These are phyloP conservation scores for Chimonanthus salicifolius DNA, from an alignment of 164 flowering plant genomes.

Conservation along the genomic window DNA sequence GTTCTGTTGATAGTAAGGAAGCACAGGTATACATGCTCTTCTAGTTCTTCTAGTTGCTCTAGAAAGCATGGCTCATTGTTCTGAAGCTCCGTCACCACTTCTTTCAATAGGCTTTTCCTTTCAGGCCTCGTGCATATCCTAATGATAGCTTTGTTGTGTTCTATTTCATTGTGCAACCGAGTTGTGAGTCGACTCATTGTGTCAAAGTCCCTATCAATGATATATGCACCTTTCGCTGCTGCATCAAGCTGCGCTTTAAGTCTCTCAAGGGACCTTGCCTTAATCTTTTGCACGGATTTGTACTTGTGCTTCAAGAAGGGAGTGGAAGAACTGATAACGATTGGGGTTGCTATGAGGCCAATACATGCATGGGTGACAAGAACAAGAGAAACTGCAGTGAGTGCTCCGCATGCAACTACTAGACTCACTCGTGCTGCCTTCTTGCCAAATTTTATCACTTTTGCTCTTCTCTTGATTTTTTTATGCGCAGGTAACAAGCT, in stretches of 20 bases:
- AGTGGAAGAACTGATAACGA: slow-evolving; percentile 29
- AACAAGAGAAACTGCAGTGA: slow-evolving; percentile 22
- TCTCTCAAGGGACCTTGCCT: slow-evolving; percentile 24
- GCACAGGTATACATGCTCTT: slow-evolving; percentile 60
- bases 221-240: slow-evolving; percentile 56
- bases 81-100: slow-evolving; percentile 52
- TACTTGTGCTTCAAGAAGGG: slow-evolving; percentile 27
- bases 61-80: slow-evolving; percentile 34
- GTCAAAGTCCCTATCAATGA: slow-evolving; percentile 47
- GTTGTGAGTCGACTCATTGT: slow-evolving; percentile 41
- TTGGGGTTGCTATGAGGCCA: slow-evolving; percentile 44
- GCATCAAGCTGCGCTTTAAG: slow-evolving; percentile 41
- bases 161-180: slow-evolving; percentile 43
- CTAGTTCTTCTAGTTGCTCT: slow-evolving; percentile 67
- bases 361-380: slow-evolving; percentile 44
- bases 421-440: slow-evolving; percentile 30
- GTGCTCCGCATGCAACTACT: slow-evolving; percentile 33
- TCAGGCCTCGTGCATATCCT: slow-evolving; percentile 39
- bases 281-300: slow-evolving; percentile 11
- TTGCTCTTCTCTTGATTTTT: slow-evolving; percentile 35
- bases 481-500: slow-evolving; percentile 32
- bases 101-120: slow-evolving; percentile 39
- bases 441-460: slow-evolving; percentile 34
- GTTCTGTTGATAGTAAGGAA: slow-evolving; percentile 62
- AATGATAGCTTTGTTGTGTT: slow-evolving; percentile 41